phyloP scores from a whole-genome alignment of 73 alveolate species.

The Paramecium tetraurelia region DNA sequence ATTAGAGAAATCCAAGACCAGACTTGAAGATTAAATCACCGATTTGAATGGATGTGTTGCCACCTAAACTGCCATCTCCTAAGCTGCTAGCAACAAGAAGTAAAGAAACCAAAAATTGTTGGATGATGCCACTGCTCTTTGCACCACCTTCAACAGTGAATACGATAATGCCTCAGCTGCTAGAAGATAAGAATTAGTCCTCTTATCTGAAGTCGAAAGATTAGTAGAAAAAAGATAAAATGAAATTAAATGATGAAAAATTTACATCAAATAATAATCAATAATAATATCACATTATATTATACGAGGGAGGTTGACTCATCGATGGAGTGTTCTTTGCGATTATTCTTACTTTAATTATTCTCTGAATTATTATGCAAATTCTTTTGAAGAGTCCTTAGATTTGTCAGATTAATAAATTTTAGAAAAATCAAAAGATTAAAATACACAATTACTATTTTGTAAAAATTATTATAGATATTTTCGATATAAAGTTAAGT shows the following conservation, averaged over 20 bases:
- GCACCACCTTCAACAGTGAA: constrained; percentile 41
- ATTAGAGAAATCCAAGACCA: constrained; percentile 12
- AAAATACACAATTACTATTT: too few relatives aligned
- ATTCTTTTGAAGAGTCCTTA: neutral
- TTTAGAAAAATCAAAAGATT: too few relatives aligned
- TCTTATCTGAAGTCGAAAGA: constrained; percentile 39
- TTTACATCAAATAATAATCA: neutral
- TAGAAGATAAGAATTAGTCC: constrained; percentile 42
- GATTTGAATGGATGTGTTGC: constrained; percentile 45
- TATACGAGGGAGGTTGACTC: neutral
- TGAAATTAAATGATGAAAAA: neutral
- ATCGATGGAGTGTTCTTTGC: neutral
- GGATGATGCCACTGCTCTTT: constrained; percentile 40
- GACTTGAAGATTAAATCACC: constrained; percentile 40
- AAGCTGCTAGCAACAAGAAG: constrained; percentile 40
- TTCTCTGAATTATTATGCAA: neutral
- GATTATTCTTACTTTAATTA: neutral
- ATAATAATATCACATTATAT: neutral
- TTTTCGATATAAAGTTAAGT: too few relatives aligned
- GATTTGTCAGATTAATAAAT: too few relatives aligned
- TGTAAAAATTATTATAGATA: too few relatives aligned
- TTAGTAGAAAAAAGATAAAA: constrained; percentile 32
- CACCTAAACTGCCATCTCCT: constrained; percentile 49
- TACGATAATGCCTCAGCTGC: constrained; percentile 49
- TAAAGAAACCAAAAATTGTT: constrained; percentile 23